Evolutionary conservation across 83 land plant genomes (phyloP), one percentile per base, ranked within the genome.

Genomic region (Picea mariana): DNA sequence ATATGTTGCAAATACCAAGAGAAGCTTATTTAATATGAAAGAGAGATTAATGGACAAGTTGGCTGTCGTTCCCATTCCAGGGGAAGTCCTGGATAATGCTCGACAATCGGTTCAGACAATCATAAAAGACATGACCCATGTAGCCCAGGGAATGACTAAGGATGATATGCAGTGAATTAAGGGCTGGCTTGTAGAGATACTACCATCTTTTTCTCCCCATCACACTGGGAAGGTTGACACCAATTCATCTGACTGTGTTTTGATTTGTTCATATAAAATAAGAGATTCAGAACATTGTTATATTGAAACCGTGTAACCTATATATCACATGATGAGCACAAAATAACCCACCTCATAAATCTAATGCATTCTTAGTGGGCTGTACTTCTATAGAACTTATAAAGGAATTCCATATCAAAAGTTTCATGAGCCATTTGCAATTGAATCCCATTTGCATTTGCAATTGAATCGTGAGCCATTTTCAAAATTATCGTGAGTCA

Each of bases 151-250:
- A 27, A 27, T 27, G 31, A 27, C 31, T 27, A 27, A 27, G 31
- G 31, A 27, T 27, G 31, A 0, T 27, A 27, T 27, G 31, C 31
- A 27, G 31, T 1, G 31, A 27, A 27, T 27, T 27, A 27, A 27
- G 31, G 31, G 31, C 31, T 1, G 31, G 31, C 31, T 27, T 27
- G 31, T 27, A 27, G 31, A 27, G 31, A 27, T 27, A 27, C 31
- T 27, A 27, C 31, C 31, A 27, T 27, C 31, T 27, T 1, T 82
- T 27, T 82, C 83, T 61, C 79, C 79, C 17, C 23, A 23, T 75
- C 79, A 82, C 44, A 73, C 83, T 82, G 77, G 66, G 64, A 82
- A 82, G 79, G 82, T 81, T 71, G n/a, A 38, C 60, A 47, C 59
- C 26, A 20, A 65, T 65, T 65, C 26, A n/a, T 13, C 31, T 75